A percentile compares a stretch with the other conserved stretches of the same genome.
These are phyloP conservation scores for Termitomyces sp. DNA, from an alignment of 768 basidiomycete species.

Conservation along the genomic window DNA sequence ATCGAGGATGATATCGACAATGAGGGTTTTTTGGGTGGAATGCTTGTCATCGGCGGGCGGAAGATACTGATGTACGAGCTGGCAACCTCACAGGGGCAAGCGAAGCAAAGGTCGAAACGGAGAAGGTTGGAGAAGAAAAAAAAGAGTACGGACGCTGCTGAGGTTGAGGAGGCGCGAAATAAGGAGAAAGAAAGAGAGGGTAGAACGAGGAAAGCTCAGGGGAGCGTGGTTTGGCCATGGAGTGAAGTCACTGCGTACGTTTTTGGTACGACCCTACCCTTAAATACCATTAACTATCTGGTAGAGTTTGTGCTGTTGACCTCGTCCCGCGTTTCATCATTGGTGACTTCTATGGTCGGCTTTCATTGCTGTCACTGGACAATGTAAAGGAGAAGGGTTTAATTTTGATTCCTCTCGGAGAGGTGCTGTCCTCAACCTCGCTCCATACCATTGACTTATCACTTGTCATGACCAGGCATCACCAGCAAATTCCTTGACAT, in stretches of 20 bases:
- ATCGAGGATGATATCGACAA: slow-evolving; percentile 27
- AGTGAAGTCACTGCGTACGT: slow-evolving; percentile 62
- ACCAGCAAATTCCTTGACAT: slow-evolving; percentile 65
- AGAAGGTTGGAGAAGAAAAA: slow-evolving; percentile 50
- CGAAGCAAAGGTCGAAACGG: slow-evolving; percentile 52
- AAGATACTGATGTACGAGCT: slow-evolving; percentile 63
- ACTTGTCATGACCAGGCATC: slow-evolving; percentile 50
- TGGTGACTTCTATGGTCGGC: slow-evolving; percentile 68
- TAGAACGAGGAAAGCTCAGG: slow-evolving; percentile 51
- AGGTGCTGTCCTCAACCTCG: slow-evolving; percentile 39
- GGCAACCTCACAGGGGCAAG: slow-evolving; percentile 40
- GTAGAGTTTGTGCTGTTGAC: slow-evolving; percentile 48
- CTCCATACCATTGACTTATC: background rate
- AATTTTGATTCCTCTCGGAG: slow-evolving; percentile 64
- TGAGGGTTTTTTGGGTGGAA: slow-evolving; percentile 51
- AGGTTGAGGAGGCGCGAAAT: slow-evolving; percentile 42
- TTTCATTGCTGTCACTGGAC: slow-evolving; percentile 61
- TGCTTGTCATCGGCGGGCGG: slow-evolving; percentile 67
- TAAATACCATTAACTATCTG: background rate
- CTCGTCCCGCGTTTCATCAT: slow-evolving; percentile 48
- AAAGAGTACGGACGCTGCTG: slow-evolving; percentile 37
- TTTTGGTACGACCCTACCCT: slow-evolving; percentile 1
- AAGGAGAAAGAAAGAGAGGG: slow-evolving; percentile 56
- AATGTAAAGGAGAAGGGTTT: slow-evolving; percentile 39
- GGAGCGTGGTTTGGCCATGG: slow-evolving; percentile 72